Evolutionary conservation across 768 basidiomycete genomes (phyloP).

Genomic region (Coprinopsis cinerea): DNA sequence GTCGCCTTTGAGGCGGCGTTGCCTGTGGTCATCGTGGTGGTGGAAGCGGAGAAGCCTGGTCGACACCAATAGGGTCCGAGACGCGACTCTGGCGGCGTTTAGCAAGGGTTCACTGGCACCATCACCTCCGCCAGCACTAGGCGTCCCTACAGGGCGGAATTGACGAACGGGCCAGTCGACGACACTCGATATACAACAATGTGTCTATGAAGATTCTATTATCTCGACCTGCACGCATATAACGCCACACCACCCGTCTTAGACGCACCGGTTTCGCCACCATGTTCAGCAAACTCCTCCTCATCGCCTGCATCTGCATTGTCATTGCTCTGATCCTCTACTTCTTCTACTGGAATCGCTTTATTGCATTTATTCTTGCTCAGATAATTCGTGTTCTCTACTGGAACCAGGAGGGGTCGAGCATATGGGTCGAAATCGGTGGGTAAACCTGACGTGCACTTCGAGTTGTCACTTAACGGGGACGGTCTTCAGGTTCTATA

Average conservation of each 20-base stretch:
- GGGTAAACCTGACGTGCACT: constrained; percentile 18
- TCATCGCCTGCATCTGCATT: constrained; percentile 58
- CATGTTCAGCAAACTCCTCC: constrained; percentile 57
- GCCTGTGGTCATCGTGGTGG: constrained; percentile 19
- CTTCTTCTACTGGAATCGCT: constrained; percentile 89
- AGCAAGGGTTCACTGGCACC: background rate
- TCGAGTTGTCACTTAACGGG: background rate
- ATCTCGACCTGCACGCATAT: background rate
- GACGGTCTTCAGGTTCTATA: constrained; percentile 58
- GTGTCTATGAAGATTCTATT: background rate
- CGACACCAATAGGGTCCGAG: background rate
- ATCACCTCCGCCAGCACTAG: background rate
- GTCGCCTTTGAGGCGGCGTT: constrained; percentile 25
- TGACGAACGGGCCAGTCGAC: background rate
- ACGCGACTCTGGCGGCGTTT: background rate
- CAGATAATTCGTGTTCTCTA: constrained; percentile 60
- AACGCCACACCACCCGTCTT: background rate
- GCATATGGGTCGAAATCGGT: constrained; percentile 84
- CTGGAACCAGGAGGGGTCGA: constrained; percentile 75
- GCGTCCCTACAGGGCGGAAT: background rate
- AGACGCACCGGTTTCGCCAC: background rate
- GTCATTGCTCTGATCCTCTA: constrained; percentile 58
- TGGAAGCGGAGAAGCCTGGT: background rate
- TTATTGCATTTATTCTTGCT: constrained; percentile 66
- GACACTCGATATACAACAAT: background rate